Base-by-base conservation (phyloP, 805 yeast genomes). In the Ogataea paradorogensis region DNA sequence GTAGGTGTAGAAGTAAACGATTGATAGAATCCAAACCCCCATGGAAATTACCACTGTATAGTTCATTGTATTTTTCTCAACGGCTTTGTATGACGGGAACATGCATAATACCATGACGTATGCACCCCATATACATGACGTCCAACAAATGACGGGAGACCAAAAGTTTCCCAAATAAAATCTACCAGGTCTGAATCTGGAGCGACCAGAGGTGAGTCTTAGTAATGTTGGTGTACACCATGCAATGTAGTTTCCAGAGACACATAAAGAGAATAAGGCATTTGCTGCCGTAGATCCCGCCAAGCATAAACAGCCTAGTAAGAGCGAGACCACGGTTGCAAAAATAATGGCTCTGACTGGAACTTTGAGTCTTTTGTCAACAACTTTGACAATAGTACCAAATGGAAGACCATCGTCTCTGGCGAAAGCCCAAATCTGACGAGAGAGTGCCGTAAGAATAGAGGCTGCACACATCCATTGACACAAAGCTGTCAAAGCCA, bases 371-470 rank as follows among this genome's bases (percentile, higher is more conserved):
- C 59, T 70, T 38, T 74, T 68, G 51, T 82, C 67, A 30, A 84
- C 84, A 29, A 65, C 73, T 48, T 80, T 77, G 46, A 83, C 69
- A 52, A 65, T 66, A 28, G 67, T 60, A 10, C 81, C 70, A 44
- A 80, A 65, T 7, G 90, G 90, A 42, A 83, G 68, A 10, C 88
- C 89, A 52, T 81, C 79, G 58, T 83, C 91, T 64, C 91, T 23
- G 25, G 25, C 25, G 7, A 82, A 80, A 1, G 88, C 86, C 78
- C 84, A 82, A 35, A 80, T 70, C 58, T 81, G 88, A 60, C 89
- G 72, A 4, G 85, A 79, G 6, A 76, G 71, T 7, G 87, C 86
- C 33, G 80, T 71, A 32, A 80, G 65, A 38, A 76, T 70, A 3
- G 83, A 76, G 18, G 76, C 69, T 13, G 83, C 82, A 85, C 80